Percentiles rank a stretch among this genome's conserved stretches.
These are phyloP conservation scores for Nepenthes gracilis DNA, from an alignment of 148 eudicot genomes.

Conservation along the genomic window DNA sequence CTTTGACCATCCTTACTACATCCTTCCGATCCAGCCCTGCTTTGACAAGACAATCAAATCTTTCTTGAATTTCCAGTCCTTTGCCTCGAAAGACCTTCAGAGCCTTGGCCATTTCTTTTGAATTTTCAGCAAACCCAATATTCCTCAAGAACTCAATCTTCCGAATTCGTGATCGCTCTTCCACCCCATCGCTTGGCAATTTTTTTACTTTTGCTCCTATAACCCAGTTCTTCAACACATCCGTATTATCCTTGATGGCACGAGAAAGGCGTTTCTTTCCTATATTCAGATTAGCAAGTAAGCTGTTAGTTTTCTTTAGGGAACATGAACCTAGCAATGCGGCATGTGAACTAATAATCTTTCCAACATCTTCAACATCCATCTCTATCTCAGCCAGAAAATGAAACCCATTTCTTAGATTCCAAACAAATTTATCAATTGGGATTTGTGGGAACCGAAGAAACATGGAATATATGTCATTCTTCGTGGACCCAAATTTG, in stretches of 20 bases:
- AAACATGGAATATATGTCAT: conserved; percentile 30
- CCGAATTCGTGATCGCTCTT: conserved; percentile 12
- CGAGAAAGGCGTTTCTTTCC: conserved; percentile 38
- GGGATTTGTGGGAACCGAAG: conserved; percentile 30
- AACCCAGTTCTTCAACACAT: conserved; percentile 46
- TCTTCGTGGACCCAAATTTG: conserved; percentile 44
- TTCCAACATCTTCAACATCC: conserved; percentile 31
- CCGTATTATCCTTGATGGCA: conserved; percentile 42
- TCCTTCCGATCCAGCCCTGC: conserved; percentile 44
- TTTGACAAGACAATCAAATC: conserved; percentile 64
- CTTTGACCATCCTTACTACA: conserved; percentile 39
- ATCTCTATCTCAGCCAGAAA: conserved; percentile 46
- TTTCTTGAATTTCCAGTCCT: conserved; percentile 55
- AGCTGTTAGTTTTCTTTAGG: conserved; percentile 32
- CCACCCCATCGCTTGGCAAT: conserved; percentile 12
- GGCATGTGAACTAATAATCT: conserved; percentile 33
- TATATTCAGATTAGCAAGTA: conserved; percentile 25
- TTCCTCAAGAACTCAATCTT: conserved; percentile 44
- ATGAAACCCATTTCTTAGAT: conserved; percentile 36
- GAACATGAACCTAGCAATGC: conserved; percentile 48
- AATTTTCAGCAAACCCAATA: conserved; percentile 53
- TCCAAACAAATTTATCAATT: conserved; percentile 26
- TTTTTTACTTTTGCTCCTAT: conserved; percentile 23
- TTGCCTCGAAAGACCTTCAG: conserved; percentile 48
- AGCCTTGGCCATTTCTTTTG: conserved; percentile 51